Evolutionary conservation across 1,139 yeast genomes (phyloP).

Genomic region (Hyphopichia wangnamkhiaoensis): DNA sequence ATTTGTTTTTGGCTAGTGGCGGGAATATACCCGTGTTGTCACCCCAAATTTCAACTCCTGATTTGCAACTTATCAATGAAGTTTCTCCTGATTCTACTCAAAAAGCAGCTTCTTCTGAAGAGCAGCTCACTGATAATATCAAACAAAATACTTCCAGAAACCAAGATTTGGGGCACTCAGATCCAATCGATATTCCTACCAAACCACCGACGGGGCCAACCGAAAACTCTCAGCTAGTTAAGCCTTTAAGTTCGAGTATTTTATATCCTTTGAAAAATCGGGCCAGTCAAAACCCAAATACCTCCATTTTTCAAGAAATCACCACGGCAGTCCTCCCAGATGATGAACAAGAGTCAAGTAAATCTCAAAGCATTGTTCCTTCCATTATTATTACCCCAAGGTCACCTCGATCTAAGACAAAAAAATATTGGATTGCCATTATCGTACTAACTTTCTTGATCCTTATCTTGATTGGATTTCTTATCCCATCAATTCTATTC

Average conservation of each 20-base stretch:
- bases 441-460: slow-evolving; percentile 12
- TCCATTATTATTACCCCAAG: too few relatives aligned
- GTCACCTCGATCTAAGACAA: not conserved
- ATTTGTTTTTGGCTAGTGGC: not conserved
- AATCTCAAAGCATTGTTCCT: too few relatives aligned
- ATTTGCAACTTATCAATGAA: not conserved
- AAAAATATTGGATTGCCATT: not conserved
- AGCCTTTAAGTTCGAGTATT: slow-evolving; percentile 1
- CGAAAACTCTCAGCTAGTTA: not conserved
- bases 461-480: slow-evolving; percentile 17
- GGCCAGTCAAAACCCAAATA: not conserved
- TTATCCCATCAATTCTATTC: slow-evolving; percentile 19
- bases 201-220: too few relatives aligned
- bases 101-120: too few relatives aligned
- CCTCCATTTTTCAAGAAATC: slow-evolving; percentile 1
- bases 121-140: too few relatives aligned
- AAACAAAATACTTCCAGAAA: too few relatives aligned
- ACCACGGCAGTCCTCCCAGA: not conserved
- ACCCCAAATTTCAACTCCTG: not conserved
- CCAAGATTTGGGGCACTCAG: too few relatives aligned
- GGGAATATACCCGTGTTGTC: too few relatives aligned
- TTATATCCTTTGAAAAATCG: slow-evolving; percentile 3
- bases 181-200: too few relatives aligned
- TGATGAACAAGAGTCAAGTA: not conserved
- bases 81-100: not conserved